Conservation (phyloP, 805 yeast genomes). For the Kodamaea leandrae region DNA sequence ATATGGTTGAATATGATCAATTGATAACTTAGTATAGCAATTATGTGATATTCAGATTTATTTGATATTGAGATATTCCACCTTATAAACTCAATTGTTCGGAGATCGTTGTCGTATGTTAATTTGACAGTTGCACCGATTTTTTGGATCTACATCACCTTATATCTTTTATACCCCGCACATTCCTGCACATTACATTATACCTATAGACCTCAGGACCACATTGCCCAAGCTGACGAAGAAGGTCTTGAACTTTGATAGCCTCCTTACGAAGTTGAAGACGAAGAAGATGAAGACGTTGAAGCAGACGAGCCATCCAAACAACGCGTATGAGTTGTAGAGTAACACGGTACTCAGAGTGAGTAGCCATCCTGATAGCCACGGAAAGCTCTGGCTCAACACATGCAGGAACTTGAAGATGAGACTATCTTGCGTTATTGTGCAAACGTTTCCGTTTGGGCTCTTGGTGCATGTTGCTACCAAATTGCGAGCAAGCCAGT, state of each 20-base stretch:
- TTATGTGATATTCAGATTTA: too few species aligned
- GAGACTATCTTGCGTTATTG: conserved; percentile 1
- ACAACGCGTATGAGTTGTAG: conserved; percentile 5
- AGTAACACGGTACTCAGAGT: conserved; percentile 8
- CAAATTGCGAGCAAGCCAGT: conserved; percentile 7
- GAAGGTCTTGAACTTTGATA: conserved; percentile 1
- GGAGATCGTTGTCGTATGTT: too few species aligned
- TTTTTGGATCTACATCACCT: too few species aligned
- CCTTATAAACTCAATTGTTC: too few species aligned
- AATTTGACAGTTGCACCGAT: too few species aligned
- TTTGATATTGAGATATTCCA: too few species aligned
- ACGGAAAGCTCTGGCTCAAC: conserved; percentile 3
- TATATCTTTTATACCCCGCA: neutral
- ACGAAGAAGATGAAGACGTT: conserved; percentile 10
- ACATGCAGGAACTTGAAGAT: conserved; percentile 9
- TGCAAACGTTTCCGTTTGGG: conserved; percentile 1
- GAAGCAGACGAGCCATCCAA: conserved; percentile 10
- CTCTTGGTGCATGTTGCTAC: neutral
- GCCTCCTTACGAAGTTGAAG: conserved; percentile 5
- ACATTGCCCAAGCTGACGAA: conserved; percentile 3
- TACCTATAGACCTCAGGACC: neutral
- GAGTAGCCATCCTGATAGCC: conserved; percentile 6
- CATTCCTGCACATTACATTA: neutral
- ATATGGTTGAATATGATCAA: neutral
- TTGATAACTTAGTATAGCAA: too few species aligned